Percentiles rank a stretch among this genome's conserved stretches.
These are phyloP conservation scores for Monosporascus sp. DNA, from an alignment of 2,329 filamentous ascomycete genomes.

Conservation along the genomic window DNA sequence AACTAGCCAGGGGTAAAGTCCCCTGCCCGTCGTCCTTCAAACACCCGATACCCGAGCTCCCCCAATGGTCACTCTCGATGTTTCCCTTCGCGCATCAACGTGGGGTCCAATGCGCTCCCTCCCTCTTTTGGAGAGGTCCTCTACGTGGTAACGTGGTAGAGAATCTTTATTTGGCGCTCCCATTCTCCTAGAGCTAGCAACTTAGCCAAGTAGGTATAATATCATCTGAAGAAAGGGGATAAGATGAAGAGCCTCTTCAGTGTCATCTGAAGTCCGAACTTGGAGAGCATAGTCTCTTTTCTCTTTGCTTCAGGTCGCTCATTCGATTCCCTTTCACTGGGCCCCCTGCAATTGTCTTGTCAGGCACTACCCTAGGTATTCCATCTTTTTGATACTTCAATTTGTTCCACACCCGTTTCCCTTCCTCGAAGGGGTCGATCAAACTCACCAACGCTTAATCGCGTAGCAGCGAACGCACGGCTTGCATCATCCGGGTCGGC, in stretches of 20 bases:
- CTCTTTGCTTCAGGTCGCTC: background rate
- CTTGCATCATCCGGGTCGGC: background rate
- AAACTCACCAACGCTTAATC: slow-evolving; percentile 8
- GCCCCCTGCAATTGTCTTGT: slow-evolving; percentile 5
- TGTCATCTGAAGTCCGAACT: background rate
- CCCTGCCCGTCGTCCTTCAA: too few species aligned
- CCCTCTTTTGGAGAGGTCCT: background rate
- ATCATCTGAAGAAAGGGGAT: background rate
- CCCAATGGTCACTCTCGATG: too few species aligned
- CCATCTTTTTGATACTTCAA: slow-evolving; percentile 13
- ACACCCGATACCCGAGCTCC: too few species aligned
- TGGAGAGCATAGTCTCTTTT: background rate
- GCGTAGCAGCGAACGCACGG: background rate
- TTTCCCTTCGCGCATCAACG: too few species aligned
- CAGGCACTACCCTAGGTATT: slow-evolving; percentile 6
- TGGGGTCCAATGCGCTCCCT: background rate
- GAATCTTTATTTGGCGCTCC: too few species aligned
- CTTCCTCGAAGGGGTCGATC: slow-evolving; percentile 14
- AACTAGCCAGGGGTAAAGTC: background rate
- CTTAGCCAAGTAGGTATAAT: background rate
- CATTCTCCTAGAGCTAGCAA: too few species aligned
- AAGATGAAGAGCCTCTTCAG: background rate
- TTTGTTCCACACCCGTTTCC: slow-evolving; percentile 1
- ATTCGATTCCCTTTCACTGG: background rate
- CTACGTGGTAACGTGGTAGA: too few species aligned